phyloP scores from a whole-genome alignment of 2,329 filamentous ascomycete genomes.

The Fusarium zealandicum region DNA sequence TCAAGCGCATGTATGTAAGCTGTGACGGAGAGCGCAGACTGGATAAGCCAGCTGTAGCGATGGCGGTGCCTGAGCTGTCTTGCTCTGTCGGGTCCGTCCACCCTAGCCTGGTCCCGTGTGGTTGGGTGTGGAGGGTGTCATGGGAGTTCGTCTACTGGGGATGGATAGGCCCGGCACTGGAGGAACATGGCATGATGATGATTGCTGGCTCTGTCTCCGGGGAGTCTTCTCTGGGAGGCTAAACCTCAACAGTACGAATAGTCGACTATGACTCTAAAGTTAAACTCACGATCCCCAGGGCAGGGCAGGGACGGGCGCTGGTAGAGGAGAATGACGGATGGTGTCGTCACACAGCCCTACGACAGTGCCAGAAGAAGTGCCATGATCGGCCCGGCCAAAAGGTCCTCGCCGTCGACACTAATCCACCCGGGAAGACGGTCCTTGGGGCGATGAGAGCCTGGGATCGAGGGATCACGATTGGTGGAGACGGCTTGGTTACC shows the following conservation, averaged over 20 bases:
- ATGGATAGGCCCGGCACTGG: no score
- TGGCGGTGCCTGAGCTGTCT: background rate
- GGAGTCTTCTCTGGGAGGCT: background rate
- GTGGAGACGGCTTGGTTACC: slow-evolving; percentile 7
- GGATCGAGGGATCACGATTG: slow-evolving; percentile 27
- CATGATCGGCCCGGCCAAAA: slow-evolving; percentile 36
- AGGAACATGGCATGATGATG: slow-evolving; percentile 22
- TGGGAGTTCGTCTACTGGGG: background rate
- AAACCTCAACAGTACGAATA: slow-evolving; percentile 25
- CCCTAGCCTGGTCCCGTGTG: slow-evolving; percentile 17
- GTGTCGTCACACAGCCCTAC: slow-evolving; percentile 45
- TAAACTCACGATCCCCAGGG: slow-evolving; percentile 1
- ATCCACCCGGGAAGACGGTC: slow-evolving; percentile 28
- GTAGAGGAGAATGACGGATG: slow-evolving; percentile 12
- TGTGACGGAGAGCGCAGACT: slow-evolving; percentile 2
- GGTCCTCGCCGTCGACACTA: slow-evolving; percentile 10
- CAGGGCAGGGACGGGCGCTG: slow-evolving; percentile 7
- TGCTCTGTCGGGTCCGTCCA: background rate
- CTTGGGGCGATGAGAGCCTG: slow-evolving; percentile 32
- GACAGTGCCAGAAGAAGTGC: slow-evolving; percentile 32
- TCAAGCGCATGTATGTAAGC: slow-evolving; percentile 5
- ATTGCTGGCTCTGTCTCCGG: slow-evolving; percentile 22
- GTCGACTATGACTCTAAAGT: slow-evolving; percentile 9
- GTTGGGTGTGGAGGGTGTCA: slow-evolving; percentile 25
- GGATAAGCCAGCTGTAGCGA: background rate